Evolutionary conservation across 345 rosid genomes (phyloP), one percentile per base, ranked within the genome.

Genomic region (thale cress (Arabidopsis thaliana)): DNA sequence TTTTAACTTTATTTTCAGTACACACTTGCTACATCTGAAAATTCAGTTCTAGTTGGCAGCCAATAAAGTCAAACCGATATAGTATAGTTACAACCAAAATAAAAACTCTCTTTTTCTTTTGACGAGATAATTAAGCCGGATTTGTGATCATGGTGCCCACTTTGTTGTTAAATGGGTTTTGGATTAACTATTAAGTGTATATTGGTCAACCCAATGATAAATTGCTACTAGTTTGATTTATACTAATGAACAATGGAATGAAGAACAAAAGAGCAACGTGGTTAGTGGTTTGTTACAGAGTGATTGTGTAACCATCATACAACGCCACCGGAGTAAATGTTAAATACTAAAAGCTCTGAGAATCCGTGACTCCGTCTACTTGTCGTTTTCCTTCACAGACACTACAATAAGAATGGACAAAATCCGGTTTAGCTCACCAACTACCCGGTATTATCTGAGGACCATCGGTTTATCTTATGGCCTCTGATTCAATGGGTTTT

Each of bases 281-380:
- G 72, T 74, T 55, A 65, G 23, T 56, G 16, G 51, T 65, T 74
- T 33, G 36, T 41, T 28, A 28, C 24, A 38, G 4, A 59, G 75
- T 48, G 49, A 71, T 22, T 23, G 68, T 28, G 46, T 42, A 13
- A 22, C 20, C 20, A 48, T 48, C 14, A 46, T 10, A 49, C 71
- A 73, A 53, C 64, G 62, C 55, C 56, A 4, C 24, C 22, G 4
- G 37, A 6, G 50, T 74, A 65, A 50, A 60, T 71, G 25, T 65
- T 5, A 59, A 59, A 9, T 45, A 46, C 12, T 56, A 9, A 33
- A 63, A 11, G 13, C 45, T 44, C 42, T 66, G 59, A 59, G 59
- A 59, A 53, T 67, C 79, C 73, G 73, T 75, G 79, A 75, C 68
- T 67, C 72, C 23, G 12, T 30, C 62, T 59, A 42, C 55, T 75